These are phyloP conservation scores for Epichloe baconii DNA, from an alignment of 2,329 filamentous ascomycete genomes.

Conservation along the genomic window DNA sequence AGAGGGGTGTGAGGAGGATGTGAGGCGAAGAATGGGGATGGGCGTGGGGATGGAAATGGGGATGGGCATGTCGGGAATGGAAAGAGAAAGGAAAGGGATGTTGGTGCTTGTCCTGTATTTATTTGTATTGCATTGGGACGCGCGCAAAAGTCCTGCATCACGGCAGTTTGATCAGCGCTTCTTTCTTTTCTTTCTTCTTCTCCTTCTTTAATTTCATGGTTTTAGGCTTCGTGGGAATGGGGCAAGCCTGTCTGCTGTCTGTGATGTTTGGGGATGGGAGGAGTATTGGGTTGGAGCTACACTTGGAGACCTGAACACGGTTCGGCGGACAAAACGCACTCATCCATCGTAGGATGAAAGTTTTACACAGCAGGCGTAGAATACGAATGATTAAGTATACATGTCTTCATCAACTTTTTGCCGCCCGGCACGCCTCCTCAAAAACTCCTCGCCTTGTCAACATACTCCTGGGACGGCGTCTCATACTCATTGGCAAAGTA, in stretches of 20 bases:
- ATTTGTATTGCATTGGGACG: not conserved
- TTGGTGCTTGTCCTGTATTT: not conserved
- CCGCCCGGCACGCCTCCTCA: constrained; percentile 12
- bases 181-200: too few relatives aligned
- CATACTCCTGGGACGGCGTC: constrained; percentile 56
- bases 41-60: too few relatives aligned
- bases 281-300: too few relatives aligned
- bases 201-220: too few relatives aligned
- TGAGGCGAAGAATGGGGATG: not conserved
- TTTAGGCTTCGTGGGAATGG: too few relatives aligned
- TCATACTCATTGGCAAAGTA: constrained; percentile 75
- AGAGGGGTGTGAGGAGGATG: constrained; percentile 34
- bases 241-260: too few relatives aligned
- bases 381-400: too few relatives aligned
- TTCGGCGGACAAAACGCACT: too few relatives aligned
- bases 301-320: too few relatives aligned
- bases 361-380: too few relatives aligned
- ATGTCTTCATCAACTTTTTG: not conserved
- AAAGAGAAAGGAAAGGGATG: not conserved
- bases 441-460: constrained; percentile 48
- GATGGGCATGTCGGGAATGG: not conserved
- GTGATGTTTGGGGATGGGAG: too few relatives aligned
- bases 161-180: not conserved
- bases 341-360: too few relatives aligned
- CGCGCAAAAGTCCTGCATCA: not conserved